Evolutionary conservation across 148 eudicot species (phyloP), one percentile per base, ranked within the genome.

Genomic region (Vaccinium myrtillus): DNA sequence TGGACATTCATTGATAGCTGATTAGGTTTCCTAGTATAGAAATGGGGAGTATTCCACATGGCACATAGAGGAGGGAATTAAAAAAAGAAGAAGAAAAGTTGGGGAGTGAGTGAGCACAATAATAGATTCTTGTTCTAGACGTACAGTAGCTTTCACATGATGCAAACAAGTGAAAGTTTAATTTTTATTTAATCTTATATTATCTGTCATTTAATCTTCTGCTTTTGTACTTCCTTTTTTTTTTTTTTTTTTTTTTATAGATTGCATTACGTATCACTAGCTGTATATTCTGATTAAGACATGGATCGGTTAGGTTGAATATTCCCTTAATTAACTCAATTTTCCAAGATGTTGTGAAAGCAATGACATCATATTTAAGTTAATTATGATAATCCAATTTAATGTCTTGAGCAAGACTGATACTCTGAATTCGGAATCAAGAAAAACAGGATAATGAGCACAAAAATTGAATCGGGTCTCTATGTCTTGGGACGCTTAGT

Each of bases 301-400:
- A 43, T 75, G 5, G 51, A 74, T 74, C 8, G 39, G 39, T 36
- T 36, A n/a, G 69, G 51, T 48, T n/a, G 78, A 75, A 8, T 48
- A 43, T 14, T 10, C 53, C 23, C 78, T 46, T 75, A 16, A 23
- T 46, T 75, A 16, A 23, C 18, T 18, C 19, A 75, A 75, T 6
- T 71, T 39, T n/a, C n/a, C 54, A 75, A 43, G 78, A 75, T 43
- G 51, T 75, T 75, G 78, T 46, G 25, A 75, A 75, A 75, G 78
- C 48, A 32, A 71, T 46, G 54, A 74, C 49, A 74, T 73, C 11
- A 16, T 36, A 14, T 56, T 16, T 56, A 1, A 56, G 16, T 15
- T 16, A 56, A 63, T 63, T n/a, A n/a, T 63, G 27, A 12, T 63
- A 21, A n/a, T 43, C 0, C 0, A 5, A 43, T 43, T 5, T 43